A percentile compares a stretch with the other conserved stretches of the same genome.
These are phyloP conservation scores for Rhododendron griersonianum DNA, from an alignment of 148 eudicot genomes.

Conservation along the genomic window DNA sequence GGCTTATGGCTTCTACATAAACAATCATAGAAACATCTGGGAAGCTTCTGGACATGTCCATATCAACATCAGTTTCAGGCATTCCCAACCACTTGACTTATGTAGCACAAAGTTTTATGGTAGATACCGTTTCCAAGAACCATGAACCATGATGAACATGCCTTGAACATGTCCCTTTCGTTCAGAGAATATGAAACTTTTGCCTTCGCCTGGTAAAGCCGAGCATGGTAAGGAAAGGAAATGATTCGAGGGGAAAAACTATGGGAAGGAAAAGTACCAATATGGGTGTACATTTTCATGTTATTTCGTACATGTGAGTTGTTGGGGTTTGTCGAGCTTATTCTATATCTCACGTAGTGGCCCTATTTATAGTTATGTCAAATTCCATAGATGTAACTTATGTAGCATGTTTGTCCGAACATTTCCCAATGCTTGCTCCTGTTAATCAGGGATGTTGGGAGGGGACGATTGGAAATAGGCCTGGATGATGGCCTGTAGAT, in stretches of 20 bases:
- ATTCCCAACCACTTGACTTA: neutral
- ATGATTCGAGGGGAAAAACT: neutral
- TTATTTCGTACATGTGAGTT: neutral
- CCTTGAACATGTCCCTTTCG: neutral
- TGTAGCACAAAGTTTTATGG: neutral
- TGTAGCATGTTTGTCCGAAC: neutral
- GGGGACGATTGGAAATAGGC: neutral
- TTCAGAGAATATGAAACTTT: neutral
- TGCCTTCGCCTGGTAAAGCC: neutral
- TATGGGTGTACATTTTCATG: neutral
- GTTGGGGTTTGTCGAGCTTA: neutral
- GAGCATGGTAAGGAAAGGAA: neutral
- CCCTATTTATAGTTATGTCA: neutral
- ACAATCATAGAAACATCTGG: neutral
- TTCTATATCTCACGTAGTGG: neutral
- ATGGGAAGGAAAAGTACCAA: neutral
- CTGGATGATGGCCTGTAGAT: neutral
- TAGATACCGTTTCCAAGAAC: neutral
- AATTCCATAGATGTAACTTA: neutral
- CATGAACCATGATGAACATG: neutral
- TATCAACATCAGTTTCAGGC: neutral
- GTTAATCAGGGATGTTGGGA: neutral
- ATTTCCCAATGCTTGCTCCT: neutral
- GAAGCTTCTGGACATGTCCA: neutral
- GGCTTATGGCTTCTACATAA: neutral